Conservation (phyloP, 805 yeast species). For the Metschnikowia lunata region DNA sequence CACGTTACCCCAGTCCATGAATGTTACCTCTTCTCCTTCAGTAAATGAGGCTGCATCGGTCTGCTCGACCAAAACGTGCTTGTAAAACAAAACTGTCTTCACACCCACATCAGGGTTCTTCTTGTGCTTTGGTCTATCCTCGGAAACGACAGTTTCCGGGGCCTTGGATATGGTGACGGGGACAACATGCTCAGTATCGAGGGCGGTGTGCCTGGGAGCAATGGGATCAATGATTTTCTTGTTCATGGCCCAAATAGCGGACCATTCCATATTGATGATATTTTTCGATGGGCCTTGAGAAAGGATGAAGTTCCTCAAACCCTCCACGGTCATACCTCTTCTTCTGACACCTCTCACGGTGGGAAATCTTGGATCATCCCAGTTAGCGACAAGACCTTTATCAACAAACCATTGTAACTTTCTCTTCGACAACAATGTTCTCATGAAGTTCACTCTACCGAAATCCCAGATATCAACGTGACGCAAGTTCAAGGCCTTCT, state of each 20-base stretch:
- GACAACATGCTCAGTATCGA: conserved; percentile 61
- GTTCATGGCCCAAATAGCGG: conserved; percentile 94
- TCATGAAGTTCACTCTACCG: conserved; percentile 92
- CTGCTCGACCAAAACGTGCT: conserved; percentile 73
- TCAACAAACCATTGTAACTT: conserved; percentile 99
- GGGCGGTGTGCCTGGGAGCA: conserved; percentile 93
- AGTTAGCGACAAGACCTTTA: conserved; percentile 76
- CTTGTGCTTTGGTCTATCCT: conserved; percentile 88
- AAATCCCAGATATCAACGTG: conserved; percentile 98
- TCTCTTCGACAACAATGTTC: conserved; percentile 94
- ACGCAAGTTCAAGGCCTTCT: conserved; percentile 73
- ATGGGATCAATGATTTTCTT: conserved; percentile 95
- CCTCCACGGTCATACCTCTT: conserved; percentile 99
- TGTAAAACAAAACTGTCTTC: conserved; percentile 68
- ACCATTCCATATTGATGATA: conserved; percentile 96
- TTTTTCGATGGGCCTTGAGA: conserved; percentile 98
- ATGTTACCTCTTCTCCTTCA: conserved; percentile 89
- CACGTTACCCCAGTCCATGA: conserved; percentile 99
- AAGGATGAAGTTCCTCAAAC: conserved; percentile 86
- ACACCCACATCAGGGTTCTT: conserved; percentile 88
- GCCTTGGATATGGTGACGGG: conserved; percentile 63
- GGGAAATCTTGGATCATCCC: conserved; percentile 99
- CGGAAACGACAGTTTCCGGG: conserved; percentile 57
- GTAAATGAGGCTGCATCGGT: conserved; percentile 66
- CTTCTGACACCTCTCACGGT: conserved; percentile 99